Evolutionary conservation across 2,329 filamentous ascomycete species (phyloP).

Genomic region (Neurospora crassa): DNA sequence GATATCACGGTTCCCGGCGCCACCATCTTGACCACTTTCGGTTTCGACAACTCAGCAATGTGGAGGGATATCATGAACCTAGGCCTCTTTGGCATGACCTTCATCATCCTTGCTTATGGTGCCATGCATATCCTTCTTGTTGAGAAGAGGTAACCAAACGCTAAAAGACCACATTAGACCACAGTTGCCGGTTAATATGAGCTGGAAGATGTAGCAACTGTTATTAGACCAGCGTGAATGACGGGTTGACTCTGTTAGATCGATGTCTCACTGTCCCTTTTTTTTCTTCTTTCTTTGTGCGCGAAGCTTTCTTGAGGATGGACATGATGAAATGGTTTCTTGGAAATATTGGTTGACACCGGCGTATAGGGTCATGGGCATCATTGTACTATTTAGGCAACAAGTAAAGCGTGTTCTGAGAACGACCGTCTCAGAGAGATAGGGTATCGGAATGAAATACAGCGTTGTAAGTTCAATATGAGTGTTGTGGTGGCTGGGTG

Average conservation of each 20-base stretch:
- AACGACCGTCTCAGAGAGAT: background rate
- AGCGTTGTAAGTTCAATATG: background rate
- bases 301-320: background rate
- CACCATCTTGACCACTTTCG: constrained; percentile 88
- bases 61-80: constrained; percentile 80
- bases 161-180: background rate
- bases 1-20: constrained; percentile 95
- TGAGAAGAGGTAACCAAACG: constrained; percentile 59
- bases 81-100: constrained; percentile 70
- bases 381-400: background rate
- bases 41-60: constrained; percentile 78
- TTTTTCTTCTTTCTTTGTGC: background rate
- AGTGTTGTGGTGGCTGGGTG: background rate
- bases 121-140: constrained; percentile 92
- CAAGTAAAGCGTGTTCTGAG: background rate
- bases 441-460: background rate
- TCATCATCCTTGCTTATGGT: constrained; percentile 77
- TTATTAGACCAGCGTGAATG: background rate
- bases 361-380: background rate
- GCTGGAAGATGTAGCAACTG: background rate
- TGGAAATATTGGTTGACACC: background rate
- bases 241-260: background rate
- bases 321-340: background rate
- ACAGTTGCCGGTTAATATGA: background rate
- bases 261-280: background rate